A percentile compares a stretch with the other conserved stretches of the same genome.
phyloP scores from a whole-genome alignment of 2,329 filamentous ascomycete species.

The Exophiala calicioides region DNA sequence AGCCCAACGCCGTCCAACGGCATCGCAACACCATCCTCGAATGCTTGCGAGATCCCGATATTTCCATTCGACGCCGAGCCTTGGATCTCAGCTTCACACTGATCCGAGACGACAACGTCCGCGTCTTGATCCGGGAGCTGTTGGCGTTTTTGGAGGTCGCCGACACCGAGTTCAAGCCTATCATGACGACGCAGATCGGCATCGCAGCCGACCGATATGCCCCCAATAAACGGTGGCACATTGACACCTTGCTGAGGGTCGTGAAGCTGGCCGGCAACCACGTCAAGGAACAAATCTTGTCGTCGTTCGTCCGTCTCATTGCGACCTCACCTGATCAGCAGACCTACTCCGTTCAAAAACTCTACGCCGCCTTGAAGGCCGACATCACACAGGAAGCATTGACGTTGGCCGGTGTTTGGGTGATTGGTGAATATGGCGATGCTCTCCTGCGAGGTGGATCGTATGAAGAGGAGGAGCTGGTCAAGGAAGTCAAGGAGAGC shows the following conservation, averaged over 20 bases:
- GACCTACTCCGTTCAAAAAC: conserved; percentile 93
- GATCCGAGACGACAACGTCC: conserved; percentile 95
- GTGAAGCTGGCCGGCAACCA: conserved; percentile 93
- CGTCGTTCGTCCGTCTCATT: conserved; percentile 92
- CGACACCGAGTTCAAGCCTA: conserved; percentile 97
- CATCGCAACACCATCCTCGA: conserved; percentile 97
- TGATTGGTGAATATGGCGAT: conserved; percentile 96
- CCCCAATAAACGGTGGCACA: conserved; percentile 96
- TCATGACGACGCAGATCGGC: conserved; percentile 97
- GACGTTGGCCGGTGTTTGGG: conserved; percentile 91
- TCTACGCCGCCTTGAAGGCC: conserved; percentile 86
- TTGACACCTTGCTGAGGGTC: conserved; percentile 95
- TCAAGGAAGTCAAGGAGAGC: conserved; percentile 77
- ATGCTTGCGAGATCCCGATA: conserved; percentile 93
- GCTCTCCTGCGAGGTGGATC: conserved; percentile 83
- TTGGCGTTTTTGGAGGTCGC: conserved; percentile 95
- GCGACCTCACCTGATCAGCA: conserved; percentile 93
- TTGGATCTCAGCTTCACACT: conserved; percentile 96
- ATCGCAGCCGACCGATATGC: conserved; percentile 95
- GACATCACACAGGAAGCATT: conserved; percentile 97
- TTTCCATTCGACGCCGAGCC: conserved; percentile 93
- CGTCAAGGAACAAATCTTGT: conserved; percentile 96
- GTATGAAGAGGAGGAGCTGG: conserved; percentile 91
- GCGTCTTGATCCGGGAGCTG: conserved; percentile 88
- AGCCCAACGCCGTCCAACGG: conserved; percentile 94